Evolutionary conservation across 805 yeast species (phyloP), one percentile per base, ranked within the genome.

Genomic region (Pichia scutulata): DNA sequence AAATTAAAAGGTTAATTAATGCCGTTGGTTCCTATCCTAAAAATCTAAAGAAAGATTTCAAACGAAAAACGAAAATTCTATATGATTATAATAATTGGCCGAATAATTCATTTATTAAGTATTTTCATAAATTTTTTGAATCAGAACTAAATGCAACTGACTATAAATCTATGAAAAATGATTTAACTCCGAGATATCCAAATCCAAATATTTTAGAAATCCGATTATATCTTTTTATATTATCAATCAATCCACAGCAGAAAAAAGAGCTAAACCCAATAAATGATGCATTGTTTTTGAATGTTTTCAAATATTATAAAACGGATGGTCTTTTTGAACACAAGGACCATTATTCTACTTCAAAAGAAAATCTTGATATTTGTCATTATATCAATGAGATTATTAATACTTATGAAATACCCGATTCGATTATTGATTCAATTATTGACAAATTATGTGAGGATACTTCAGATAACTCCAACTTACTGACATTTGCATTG

Each of bases 161-260:
- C 28, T 25, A 24, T 5, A 26, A 12, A 1, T 1, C 12, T 9
- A 13, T 25, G 7, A 44, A 23, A 24, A 21, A 25, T 9, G 44
- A 43, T 9, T 7, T 30, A 4, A 41, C 47, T 2, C 55, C 57
- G 8, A 13, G 49, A 21, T 55, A 55, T 18, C 55, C 51, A 4
- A 43, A 21, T 10, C 30, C 50, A 13, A n/a, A 37, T 10, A 25
- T 14, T 6, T 24, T 43, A 21, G 33, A 40, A 18, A 39, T 44
- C 9, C 25, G 47, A 22, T 14, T 47, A 16, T 50, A 43, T 28
- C 25, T 47, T 26, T 43, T n/a, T 10, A 18, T 44, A 7, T 19
- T 43, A 8, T 19, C 36, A 21, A 24, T 23, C 16, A 26, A 24
- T 13, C 40, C 24, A 13, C 18, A 33, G 7, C 6, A 6, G 37